These are phyloP conservation scores for Thalia dealbata DNA, from an alignment of 176 grass and related monocot genomes.

Conservation along the genomic window DNA sequence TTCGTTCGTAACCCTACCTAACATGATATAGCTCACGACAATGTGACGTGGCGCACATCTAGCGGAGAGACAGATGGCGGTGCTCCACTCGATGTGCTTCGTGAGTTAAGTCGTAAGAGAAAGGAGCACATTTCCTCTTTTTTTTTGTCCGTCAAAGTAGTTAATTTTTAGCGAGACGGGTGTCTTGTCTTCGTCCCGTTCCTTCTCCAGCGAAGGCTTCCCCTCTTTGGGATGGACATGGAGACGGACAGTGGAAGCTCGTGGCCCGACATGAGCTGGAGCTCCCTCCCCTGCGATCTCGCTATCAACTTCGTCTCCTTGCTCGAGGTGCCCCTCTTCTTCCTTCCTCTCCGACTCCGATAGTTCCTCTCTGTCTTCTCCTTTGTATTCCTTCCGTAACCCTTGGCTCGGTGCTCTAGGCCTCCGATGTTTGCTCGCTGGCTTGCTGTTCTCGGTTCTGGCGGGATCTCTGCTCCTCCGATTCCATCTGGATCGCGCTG, in stretches of 20 bases:
- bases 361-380: slow-evolving; percentile 16
- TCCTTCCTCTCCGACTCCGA: not conserved
- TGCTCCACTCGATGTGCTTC: not conserved
- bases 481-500: slow-evolving; percentile 53
- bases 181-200: not conserved
- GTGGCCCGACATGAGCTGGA: slow-evolving; percentile 12
- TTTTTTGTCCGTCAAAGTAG: too few relatives aligned
- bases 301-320: slow-evolving; percentile 29
- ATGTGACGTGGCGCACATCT: not conserved
- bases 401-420: slow-evolving; percentile 27
- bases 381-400: not conserved
- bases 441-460: slow-evolving; percentile 46
- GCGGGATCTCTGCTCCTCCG: slow-evolving; percentile 37
- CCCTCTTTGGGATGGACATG: not conserved
- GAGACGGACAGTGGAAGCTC: not conserved
- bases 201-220: not conserved
- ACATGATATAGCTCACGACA: not conserved
- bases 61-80: not conserved
- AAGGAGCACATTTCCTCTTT: too few relatives aligned
- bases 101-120: too few relatives aligned
- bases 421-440: slow-evolving; percentile 49
- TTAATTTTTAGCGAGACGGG: too few relatives aligned
- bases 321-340: slow-evolving; percentile 29
- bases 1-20: too few relatives aligned
- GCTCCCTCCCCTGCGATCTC: slow-evolving; percentile 37